phyloP scores from a whole-genome alignment of 2,329 filamentous ascomycete species.

The Colletotrichum orchidophilum region DNA sequence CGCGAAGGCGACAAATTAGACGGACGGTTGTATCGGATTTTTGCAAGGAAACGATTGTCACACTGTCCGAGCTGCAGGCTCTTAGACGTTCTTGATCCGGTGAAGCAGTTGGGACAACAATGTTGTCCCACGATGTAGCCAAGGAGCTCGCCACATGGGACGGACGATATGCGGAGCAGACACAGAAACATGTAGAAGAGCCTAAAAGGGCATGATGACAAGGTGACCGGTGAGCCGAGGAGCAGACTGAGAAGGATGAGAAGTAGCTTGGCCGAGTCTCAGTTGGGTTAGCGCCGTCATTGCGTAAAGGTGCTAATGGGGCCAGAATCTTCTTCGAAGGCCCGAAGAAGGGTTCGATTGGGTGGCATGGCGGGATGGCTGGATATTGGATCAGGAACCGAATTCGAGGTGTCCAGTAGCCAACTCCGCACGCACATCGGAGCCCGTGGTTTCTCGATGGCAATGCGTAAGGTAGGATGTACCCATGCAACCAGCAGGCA shows the following conservation, averaged over 20 bases:
- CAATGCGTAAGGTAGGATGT: background rate
- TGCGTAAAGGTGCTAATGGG: constrained; percentile 5
- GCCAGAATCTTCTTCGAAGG: constrained; percentile 23
- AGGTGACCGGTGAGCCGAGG: constrained; percentile 4
- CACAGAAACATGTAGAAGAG: background rate
- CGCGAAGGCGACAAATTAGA: background rate
- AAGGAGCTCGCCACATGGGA: constrained; percentile 15
- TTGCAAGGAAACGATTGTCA: background rate
- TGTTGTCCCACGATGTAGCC: constrained; percentile 4
- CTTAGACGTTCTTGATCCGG: background rate
- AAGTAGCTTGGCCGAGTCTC: constrained; percentile 14
- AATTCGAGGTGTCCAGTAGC: background rate
- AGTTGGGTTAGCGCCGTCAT: constrained; percentile 7
- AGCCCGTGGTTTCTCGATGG: background rate
- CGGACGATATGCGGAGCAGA: constrained; percentile 21
- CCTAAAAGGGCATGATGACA: constrained; percentile 9
- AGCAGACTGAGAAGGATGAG: background rate
- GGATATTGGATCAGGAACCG: background rate
- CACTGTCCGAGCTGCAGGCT: constrained; percentile 10
- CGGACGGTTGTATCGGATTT: background rate
- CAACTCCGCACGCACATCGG: background rate
- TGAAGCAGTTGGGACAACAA: background rate
- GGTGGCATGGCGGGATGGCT: constrained; percentile 11
- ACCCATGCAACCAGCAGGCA: background rate
- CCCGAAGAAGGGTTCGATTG: constrained; percentile 12